Conservation (phyloP, 306 rosid genomes). For the Corylus americana region DNA sequence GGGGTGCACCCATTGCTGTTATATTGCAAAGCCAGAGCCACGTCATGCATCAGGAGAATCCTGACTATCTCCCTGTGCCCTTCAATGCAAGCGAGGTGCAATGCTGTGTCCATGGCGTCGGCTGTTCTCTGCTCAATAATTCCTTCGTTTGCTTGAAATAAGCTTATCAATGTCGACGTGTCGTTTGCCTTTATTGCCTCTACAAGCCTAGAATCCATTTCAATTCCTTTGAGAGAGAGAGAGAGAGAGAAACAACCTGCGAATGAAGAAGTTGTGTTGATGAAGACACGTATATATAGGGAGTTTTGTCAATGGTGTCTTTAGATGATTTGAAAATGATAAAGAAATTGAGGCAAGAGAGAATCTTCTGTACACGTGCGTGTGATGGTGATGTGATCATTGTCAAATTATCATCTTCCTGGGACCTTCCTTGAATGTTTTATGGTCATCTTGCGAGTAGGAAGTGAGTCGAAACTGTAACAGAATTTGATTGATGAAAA, state of each 20-base stretch:
- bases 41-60: conserved; percentile 50
- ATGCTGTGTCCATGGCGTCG: conserved; percentile 43
- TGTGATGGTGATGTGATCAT: background rate
- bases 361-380: background rate
- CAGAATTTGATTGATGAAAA: no score
- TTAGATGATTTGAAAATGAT: background rate
- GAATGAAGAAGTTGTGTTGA: background rate
- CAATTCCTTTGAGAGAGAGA: no score
- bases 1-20: conserved; percentile 71
- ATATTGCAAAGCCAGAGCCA: conserved; percentile 38
- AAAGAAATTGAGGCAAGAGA: background rate
- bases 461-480: no score
- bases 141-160: conserved; percentile 41
- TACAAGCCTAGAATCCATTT: conserved; percentile 51
- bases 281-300: background rate
- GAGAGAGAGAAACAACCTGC: background rate
- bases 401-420: no score
- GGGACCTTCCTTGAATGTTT: no score
- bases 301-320: background rate
- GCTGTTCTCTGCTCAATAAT: conserved; percentile 49
- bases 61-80: conserved; percentile 54
- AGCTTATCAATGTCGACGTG: conserved; percentile 30
- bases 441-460: no score
- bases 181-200: conserved; percentile 48
- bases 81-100: conserved; percentile 51